Evolutionary conservation across 768 basidiomycete genomes (phyloP).

Genomic region (Tulasnella sp.): DNA sequence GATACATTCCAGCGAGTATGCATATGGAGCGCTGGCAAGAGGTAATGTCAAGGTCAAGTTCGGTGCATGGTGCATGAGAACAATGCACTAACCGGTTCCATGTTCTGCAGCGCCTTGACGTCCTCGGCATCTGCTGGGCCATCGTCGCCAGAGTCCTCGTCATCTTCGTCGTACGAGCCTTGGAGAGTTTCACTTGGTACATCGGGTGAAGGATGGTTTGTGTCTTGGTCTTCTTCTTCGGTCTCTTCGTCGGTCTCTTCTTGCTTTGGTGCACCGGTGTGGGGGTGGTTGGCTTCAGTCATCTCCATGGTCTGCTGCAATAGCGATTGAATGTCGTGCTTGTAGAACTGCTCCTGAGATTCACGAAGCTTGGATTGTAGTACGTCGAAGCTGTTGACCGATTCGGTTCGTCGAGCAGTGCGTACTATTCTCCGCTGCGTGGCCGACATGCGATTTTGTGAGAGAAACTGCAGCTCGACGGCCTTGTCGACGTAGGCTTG

Average conservation of each 20-base stretch:
- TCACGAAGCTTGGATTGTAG: slow-evolving; percentile 7
- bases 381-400: not conserved
- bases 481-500: slow-evolving; percentile 3
- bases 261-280: not conserved
- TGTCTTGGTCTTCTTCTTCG: not conserved
- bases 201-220: not conserved
- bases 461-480: slow-evolving; percentile 7
- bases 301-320: slow-evolving; percentile 6
- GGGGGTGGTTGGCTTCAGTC: not conserved
- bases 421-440: not conserved
- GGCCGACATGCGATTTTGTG: not conserved
- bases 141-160: not conserved
- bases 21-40: not conserved
- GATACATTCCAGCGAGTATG: slow-evolving; percentile 4
- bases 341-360: slow-evolving; percentile 7
- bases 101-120: slow-evolving; percentile 1
- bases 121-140: not conserved
- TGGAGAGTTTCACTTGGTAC: not conserved
- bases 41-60: not conserved
- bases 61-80: not conserved
- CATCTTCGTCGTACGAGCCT: not conserved
- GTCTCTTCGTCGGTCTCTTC: not conserved
- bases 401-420: not conserved
- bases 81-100: not conserved
- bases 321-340: not conserved